A percentile compares a stretch with the other conserved stretches of the same genome.
These are phyloP conservation scores for Arctium lappa DNA, from an alignment of 129 eudicot species.

Conservation along the genomic window DNA sequence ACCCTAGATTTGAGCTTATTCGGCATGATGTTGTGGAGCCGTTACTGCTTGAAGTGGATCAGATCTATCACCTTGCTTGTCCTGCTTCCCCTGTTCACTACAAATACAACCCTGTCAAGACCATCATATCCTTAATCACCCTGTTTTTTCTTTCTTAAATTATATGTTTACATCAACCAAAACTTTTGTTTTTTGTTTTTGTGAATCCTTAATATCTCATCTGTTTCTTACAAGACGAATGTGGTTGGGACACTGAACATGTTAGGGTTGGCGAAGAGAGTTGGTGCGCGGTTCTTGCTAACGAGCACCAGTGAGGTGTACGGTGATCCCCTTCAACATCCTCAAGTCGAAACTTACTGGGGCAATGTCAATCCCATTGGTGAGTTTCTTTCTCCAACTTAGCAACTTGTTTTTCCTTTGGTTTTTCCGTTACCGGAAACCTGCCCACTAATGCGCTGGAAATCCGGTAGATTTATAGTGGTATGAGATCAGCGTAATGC, in stretches of 20 bases:
- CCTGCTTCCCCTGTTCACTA: constrained; percentile 96
- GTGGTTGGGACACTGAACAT: constrained; percentile 40
- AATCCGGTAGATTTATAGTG: neutral
- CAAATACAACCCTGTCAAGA: constrained; percentile 84
- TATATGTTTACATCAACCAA: neutral
- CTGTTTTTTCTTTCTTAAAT: neutral
- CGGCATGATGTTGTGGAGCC: constrained; percentile 96
- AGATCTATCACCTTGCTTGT: constrained; percentile 96
- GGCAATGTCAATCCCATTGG: constrained; percentile 97
- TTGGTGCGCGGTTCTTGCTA: constrained; percentile 33
- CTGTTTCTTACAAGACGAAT: constrained; percentile 31
- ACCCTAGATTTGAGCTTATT: constrained; percentile 81
- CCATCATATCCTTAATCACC: constrained; percentile 72
- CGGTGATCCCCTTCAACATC: constrained; percentile 93
- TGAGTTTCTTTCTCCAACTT: constrained; percentile 14
- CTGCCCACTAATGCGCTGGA: neutral
- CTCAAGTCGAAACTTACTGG: constrained; percentile 93
- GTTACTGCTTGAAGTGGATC: constrained; percentile 78
- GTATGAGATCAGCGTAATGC: neutral
- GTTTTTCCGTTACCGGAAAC: neutral
- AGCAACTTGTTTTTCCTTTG: neutral
- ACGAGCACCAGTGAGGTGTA: constrained; percentile 76
- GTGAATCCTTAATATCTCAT: constrained; percentile 11
- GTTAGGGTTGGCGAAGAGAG: constrained; percentile 35
- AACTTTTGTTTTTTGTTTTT: neutral